Base-by-base conservation (phyloP, 2,329 filamentous ascomycete genomes). In the Podosphaera xanthii region DNA sequence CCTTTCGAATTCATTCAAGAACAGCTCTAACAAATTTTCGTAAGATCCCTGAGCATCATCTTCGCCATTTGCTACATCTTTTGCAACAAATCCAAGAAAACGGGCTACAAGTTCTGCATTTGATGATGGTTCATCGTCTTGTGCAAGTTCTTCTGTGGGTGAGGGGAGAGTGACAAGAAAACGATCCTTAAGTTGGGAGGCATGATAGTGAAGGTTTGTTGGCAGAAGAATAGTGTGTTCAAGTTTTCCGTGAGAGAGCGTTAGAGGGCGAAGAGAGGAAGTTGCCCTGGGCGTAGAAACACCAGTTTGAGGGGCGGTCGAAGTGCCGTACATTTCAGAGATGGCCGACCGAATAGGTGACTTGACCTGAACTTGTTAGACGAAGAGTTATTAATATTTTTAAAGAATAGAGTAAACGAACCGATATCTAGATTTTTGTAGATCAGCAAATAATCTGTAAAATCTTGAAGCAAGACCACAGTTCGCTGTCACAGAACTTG, bases 121-220 rank as follows among this genome's bases (percentile, higher is more conserved):
- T 33, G 94, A 98, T 44, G 92, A 97, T n/a, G 92, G 92, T 76
- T 98, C 94, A 67, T 98, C 92, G 76, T 98, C 94, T 70, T 91
- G 89, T 62, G 92, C 94, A 64, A 97, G 81, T 76, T 98, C 92
- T 71, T 98, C 92, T 70, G 94, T 98, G 60, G 92, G 87, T 67
- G 83, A 78, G 59, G 94, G 94, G 65, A 98, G 79, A 64, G 83
- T 88, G 55, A 86, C 79, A 64, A 82, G 80, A 74, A 98, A 98
- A 65, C 83, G 80, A 67, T 96, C 90, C 77, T 91, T 94, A 70
- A 97, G 78, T 75, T 95, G 87, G 62, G 89, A 86, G 67, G 92
- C 92, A 72, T 92, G 90, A 77, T 94, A 98, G 74, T 98, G 92
- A 63, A 96, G 82, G 68, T 83, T 87, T 66, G 92, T 97, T 61